Evolutionary conservation across 2,329 filamentous ascomycete genomes (phyloP), one percentile per base, ranked within the genome.

Genomic region (Teratosphaeria destructans): DNA sequence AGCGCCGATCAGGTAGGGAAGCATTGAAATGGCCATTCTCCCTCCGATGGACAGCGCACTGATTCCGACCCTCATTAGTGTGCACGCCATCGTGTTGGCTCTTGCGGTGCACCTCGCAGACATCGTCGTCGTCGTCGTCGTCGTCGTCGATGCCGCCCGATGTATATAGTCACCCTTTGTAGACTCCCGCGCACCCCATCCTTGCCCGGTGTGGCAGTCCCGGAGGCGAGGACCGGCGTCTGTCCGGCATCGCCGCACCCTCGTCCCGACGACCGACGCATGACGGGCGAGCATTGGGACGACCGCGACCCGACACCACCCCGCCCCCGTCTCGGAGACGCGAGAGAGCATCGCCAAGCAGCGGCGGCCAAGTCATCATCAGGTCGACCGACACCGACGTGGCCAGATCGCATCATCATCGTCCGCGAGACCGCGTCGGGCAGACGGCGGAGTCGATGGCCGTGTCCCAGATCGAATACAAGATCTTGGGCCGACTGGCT

Each of bases 401-500:
- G 4, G 27, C 5, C 16, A 34, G 19, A 43, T 1, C 4, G 37
- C 16, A n/a, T 43, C 23, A 23, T 23, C 23, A 2, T 23, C 27
- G 32, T 34, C 8, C n/a, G 14, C 12, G 53, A 54, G 26, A 26
- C 27, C 16, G 53, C 34, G 53, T 32, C 16, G 10, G 8, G 16
- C 2, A 54, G n/a, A 54, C 27, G 23, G 27, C 27, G 3, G 32
- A 54, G 27, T 54, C 53, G 73, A 99, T 97, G 94, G 94, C 94
- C 77, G 94, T 92, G 72, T 94, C 91, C 62, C 90, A 96, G 77
- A 90, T 97, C 63, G 94, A 99, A 75, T 92, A 96, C 78, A 99
- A 97, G 78, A 96, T 95, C 76, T 82, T 99, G 70, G 91, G 90
- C 76, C 87, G 85, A 71, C 86, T 96, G 72, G 93, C 94, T 72